phyloP scores from a whole-genome alignment of 257 asterid genomes.

The Solanum clarkiae region DNA sequence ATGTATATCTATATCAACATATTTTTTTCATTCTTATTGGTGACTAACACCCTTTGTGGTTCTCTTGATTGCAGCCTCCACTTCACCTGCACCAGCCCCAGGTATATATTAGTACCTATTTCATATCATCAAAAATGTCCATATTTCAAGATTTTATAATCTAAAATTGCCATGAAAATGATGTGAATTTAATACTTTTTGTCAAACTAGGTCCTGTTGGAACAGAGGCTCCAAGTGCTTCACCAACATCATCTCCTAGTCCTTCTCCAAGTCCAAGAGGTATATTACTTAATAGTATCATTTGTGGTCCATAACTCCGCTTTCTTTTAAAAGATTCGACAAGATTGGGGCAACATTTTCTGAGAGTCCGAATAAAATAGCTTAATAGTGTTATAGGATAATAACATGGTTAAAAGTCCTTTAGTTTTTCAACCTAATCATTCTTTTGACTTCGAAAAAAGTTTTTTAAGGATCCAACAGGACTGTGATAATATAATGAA shows the following conservation, averaged over 20 bases:
- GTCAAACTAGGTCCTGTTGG: constrained; percentile 3
- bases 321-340: background rate
- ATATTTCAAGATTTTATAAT: background rate
- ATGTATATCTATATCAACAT: background rate
- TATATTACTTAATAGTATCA: background rate
- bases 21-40: background rate
- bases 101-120: background rate
- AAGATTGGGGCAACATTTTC: background rate
- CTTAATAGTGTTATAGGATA: background rate
- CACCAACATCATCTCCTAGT: constrained; percentile 11
- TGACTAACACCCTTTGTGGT: background rate
- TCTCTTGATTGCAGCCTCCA: constrained; percentile 12
- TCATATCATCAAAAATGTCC: background rate
- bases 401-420: background rate
- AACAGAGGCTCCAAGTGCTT: constrained; percentile 5
- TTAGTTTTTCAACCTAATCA: background rate
- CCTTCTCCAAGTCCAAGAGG: constrained; percentile 18
- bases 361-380: background rate
- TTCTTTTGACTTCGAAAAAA: background rate
- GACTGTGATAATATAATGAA: too few species aligned
- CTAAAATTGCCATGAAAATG: background rate
- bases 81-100: constrained; percentile 20
- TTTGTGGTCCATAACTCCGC: background rate
- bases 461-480: background rate
- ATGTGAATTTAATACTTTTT: background rate